Percentiles rank a stretch among this genome's conserved stretches.
phyloP scores from a whole-genome alignment of 2,329 filamentous ascomycete genomes.

The Alternaria atra region DNA sequence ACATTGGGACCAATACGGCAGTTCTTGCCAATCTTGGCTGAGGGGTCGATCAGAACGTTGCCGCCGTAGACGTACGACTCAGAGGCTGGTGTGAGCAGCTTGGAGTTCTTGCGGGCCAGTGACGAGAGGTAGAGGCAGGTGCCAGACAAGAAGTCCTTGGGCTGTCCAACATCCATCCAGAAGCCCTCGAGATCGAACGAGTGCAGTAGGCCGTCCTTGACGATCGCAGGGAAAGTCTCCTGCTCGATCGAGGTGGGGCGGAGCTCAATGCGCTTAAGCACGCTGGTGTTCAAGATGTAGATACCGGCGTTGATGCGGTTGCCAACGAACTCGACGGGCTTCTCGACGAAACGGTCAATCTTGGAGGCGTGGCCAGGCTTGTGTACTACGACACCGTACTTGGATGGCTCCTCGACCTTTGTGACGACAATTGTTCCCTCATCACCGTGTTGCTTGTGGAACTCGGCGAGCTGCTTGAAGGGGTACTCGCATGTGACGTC shows the following conservation, averaged over 20 bases:
- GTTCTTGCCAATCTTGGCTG: constrained; percentile 96
- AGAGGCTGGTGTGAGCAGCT: constrained; percentile 76
- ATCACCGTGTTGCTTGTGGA: constrained; percentile 91
- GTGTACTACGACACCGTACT: constrained; percentile 98
- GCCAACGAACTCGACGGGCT: constrained; percentile 97
- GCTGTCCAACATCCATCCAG: constrained; percentile 99
- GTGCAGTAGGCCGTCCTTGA: constrained; percentile 87
- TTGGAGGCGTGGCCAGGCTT: constrained; percentile 88
- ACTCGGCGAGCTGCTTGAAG: constrained; percentile 86
- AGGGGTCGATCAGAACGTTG: constrained; percentile 93
- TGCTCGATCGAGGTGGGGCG: constrained; percentile 98
- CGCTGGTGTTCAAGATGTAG: constrained; percentile 94
- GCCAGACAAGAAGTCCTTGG: constrained; percentile 96
- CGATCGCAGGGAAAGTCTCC: constrained; percentile 96
- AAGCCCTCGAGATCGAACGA: constrained; percentile 96
- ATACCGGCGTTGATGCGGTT: constrained; percentile 99
- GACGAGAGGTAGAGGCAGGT: constrained; percentile 97
- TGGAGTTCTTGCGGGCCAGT: constrained; percentile 87
- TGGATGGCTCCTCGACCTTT: constrained; percentile 98
- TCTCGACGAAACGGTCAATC: constrained; percentile 99
- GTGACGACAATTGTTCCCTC: constrained; percentile 98
- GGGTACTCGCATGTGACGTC: constrained; percentile 99
- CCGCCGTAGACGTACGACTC: constrained; percentile 89
- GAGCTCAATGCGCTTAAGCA: constrained; percentile 91
- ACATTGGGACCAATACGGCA: constrained; percentile 98